Evolutionary conservation across 2,329 filamentous ascomycete genomes (phyloP), one percentile per base, ranked within the genome.

Genomic region (Neonectria punicea): DNA sequence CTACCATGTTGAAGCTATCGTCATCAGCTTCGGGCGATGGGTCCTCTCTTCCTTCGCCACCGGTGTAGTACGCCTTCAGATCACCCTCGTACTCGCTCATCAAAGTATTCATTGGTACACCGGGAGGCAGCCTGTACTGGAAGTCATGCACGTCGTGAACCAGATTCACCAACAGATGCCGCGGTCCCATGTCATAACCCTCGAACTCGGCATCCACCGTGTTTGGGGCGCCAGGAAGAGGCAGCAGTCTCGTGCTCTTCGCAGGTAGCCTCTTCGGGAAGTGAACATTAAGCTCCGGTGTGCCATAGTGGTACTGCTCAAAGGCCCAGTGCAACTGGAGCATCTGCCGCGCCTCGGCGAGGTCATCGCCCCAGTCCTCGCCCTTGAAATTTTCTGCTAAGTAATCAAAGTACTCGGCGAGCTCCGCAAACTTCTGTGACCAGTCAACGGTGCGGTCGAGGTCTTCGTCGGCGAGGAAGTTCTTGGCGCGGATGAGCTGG

Each of bases 401-500:
- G 66, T 80, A 75, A 7, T 75, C 58, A 30, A 86, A 74, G 69
- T 84, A 85, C 28, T 77, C 70, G 18, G 71, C 70, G 13, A 83
- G 72, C 60, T 79, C 80, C 20, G 66, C 71, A 8, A 80, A 73
- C 55, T 81, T 80, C 11, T 65, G 53, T 2, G 78, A 70, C 79
- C 84, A 87, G 47, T 77, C 67, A 1, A 76, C 49, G 61, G 79
- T 80, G 16, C 82, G 79, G 61, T 83, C 79, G 6, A 75, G 70
- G 67, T 88, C 84, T 65, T 85, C 81, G 32, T 86, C 83, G 4
- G 80, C 72, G 22, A 89, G 81, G 65, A 85, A 88, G 67, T 81
- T 82, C 54, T 73, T 75, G 49, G 77, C 75, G 11, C 77, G 73
- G 14, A 57, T 47, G 46, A 80, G 74, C 47, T 76, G 63, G 34